These are phyloP conservation scores for Calocera cornea DNA, from an alignment of 768 basidiomycete genomes.

Conservation along the genomic window DNA sequence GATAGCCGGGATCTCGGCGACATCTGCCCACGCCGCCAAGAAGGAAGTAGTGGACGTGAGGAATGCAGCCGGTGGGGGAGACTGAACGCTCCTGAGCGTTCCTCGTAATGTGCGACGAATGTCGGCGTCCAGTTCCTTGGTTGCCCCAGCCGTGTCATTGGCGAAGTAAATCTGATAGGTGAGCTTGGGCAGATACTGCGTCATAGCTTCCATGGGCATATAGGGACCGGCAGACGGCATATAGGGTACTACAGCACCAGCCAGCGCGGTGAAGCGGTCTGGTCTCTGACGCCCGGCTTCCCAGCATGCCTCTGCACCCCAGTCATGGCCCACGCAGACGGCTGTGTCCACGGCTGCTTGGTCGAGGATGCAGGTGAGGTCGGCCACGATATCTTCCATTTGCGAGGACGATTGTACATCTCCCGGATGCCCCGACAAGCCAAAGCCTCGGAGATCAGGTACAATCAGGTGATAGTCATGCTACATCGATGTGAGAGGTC, in stretches of 20 bases:
- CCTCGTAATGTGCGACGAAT: constrained; percentile 44
- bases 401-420: constrained; percentile 44
- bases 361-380: constrained; percentile 49
- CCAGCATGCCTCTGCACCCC: constrained; percentile 50
- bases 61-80: constrained; percentile 44
- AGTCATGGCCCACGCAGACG: constrained; percentile 62
- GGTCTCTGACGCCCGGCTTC: constrained; percentile 56
- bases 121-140: constrained; percentile 41
- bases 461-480: constrained; percentile 47
- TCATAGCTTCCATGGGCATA: constrained; percentile 32
- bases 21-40: constrained; percentile 32
- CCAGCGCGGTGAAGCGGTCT: constrained; percentile 45
- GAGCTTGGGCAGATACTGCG: constrained; percentile 36
- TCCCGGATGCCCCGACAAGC: constrained; percentile 48
- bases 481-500: constrained; percentile 21
- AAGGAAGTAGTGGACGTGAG: constrained; percentile 38
- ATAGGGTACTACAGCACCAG: constrained; percentile 55
- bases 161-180: constrained; percentile 56
- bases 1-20: constrained; percentile 41
- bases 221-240: constrained; percentile 40
- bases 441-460: constrained; percentile 59
- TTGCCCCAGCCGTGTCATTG: constrained; percentile 33
- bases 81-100: constrained; percentile 38
- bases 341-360: constrained; percentile 36
- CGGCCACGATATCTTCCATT: constrained; percentile 46